Evolutionary conservation across 495 filamentous ascomycete species (phyloP).

Genomic region (Parathielavia appendiculata): DNA sequence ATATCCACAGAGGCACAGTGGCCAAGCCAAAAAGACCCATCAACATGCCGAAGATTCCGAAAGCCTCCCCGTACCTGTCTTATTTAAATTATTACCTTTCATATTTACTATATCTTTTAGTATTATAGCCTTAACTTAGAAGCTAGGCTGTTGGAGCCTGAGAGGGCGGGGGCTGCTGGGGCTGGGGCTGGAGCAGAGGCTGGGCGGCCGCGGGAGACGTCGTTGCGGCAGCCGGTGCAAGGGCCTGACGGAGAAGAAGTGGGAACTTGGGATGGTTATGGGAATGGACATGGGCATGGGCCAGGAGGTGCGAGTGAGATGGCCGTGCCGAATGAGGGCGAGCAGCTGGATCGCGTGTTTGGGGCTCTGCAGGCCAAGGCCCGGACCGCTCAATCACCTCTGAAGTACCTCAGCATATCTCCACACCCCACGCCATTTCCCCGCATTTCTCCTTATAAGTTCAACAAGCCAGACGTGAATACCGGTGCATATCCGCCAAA

Average conservation of each 20-base stretch:
- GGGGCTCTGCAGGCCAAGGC: slow-evolving; percentile 63
- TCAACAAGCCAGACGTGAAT: no score
- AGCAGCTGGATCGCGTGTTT: slow-evolving; percentile 86
- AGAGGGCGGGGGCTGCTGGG: slow-evolving; percentile 35
- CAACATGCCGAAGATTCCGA: slow-evolving; percentile 10
- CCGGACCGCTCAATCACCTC: no score
- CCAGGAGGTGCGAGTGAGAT: slow-evolving; percentile 42
- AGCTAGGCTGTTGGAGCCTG: slow-evolving; percentile 74
- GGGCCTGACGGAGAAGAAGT: not conserved
- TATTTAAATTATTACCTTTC: no score
- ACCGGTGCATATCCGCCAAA: no score
- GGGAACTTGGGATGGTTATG: slow-evolving; percentile 1
- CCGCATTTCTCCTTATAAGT: no score
- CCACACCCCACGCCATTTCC: no score
- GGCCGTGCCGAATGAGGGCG: slow-evolving; percentile 55
- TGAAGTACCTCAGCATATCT: no score
- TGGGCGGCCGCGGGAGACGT: slow-evolving; percentile 32
- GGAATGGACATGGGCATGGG: slow-evolving; percentile 20
- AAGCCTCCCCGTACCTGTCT: no score
- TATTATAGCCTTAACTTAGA: no score
- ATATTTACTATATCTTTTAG: no score
- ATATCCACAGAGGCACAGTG: slow-evolving; percentile 1
- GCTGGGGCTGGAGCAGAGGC: slow-evolving; percentile 28
- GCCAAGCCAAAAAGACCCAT: slow-evolving; percentile 4
- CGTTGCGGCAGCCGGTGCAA: slow-evolving; percentile 10